Percentiles rank a stretch among this genome's conserved stretches.
Conservation (phyloP, 1,284 basidiomycete genomes). For the Boletus sp. region DNA sequence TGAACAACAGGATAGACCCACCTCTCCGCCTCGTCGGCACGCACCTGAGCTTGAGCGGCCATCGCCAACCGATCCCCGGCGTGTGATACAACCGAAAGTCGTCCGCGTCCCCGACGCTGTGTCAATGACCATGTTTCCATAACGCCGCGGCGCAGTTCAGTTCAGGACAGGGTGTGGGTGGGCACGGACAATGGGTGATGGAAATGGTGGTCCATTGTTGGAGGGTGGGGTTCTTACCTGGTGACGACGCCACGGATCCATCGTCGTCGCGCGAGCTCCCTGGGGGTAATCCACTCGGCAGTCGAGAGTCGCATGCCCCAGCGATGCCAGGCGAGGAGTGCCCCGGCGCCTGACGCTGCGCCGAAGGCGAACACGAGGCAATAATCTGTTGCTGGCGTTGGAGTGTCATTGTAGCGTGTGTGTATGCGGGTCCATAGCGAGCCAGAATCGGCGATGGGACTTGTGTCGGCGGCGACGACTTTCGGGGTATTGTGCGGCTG, state of each 20-base stretch:
- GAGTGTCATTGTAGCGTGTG: not conserved
- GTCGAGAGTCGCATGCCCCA: conserved; percentile 58
- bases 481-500: not conserved
- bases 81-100: conserved; percentile 83
- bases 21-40: conserved; percentile 59
- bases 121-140: not conserved
- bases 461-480: not conserved
- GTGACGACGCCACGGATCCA: conserved; percentile 76
- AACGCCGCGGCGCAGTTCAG: too few relatives aligned
- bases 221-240: conserved; percentile 43
- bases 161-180: too few relatives aligned
- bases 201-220: not conserved
- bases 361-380: conserved; percentile 40
- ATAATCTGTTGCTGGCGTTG: not conserved
- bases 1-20: not conserved
- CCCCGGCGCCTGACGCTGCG: conserved; percentile 39
- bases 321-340: conserved; percentile 44
- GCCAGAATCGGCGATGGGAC: not conserved
- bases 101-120: conserved; percentile 80
- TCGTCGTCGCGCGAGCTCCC: conserved; percentile 48
- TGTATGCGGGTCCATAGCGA: conserved; percentile 1
- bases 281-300: conserved; percentile 61
- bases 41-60: conserved; percentile 64
- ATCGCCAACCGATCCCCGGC: conserved; percentile 67
- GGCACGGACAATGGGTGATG: not conserved